Base-by-base conservation (phyloP, 768 basidiomycete species). In the Fibroporia radiculosa region DNA sequence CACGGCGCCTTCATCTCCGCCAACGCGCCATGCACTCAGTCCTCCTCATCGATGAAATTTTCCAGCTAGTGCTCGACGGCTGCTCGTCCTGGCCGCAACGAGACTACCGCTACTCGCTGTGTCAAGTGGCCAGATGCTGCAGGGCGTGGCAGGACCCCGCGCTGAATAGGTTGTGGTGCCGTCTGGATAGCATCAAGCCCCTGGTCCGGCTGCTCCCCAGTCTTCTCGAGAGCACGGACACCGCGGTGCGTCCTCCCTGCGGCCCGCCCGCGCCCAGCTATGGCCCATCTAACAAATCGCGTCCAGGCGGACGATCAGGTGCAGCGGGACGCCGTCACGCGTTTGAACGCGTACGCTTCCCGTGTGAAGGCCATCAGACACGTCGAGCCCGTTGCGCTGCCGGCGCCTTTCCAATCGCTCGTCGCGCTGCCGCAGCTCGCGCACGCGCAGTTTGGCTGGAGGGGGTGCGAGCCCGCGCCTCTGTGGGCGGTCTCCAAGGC, bases 21-120 rank as follows among this genome's bases (percentile, higher is more conserved):
- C n/a, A n/a, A n/a, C n/a, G n/a, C 31, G 3, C 32, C 13, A 62
- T 62, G 60, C 58, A 62, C 44, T 34, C 38, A 2, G 58, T 55
- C 1, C 52, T 62, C 20, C 55, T 58, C 40, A 58, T 62, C 25
- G 60, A 62, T 49, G 60, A 62, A 40, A 39, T 62, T 26, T 35
- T 62, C 7, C 43, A 56, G 40, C 44, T 49, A 13, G 45, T 62
- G 3, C 50, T 62, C 27, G 60, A 59, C 34, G 23, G 47, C 16
- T 60, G 59, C 40, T 24, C 47, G n/a, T 50, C 49, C 42, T 56
- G 54, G 54, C 14, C 25, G n/a, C 8, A 27, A 19, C 18, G 31
- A 13, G 50, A 49, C 14, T 55, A 57, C 31, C 48, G 46, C 22
- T 45, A 47, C 47, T 52, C 55, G 5, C 48, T 55, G 7, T 42